Conservation (phyloP, 176 grass and related monocot species). For the Carex myosuroides region DNA sequence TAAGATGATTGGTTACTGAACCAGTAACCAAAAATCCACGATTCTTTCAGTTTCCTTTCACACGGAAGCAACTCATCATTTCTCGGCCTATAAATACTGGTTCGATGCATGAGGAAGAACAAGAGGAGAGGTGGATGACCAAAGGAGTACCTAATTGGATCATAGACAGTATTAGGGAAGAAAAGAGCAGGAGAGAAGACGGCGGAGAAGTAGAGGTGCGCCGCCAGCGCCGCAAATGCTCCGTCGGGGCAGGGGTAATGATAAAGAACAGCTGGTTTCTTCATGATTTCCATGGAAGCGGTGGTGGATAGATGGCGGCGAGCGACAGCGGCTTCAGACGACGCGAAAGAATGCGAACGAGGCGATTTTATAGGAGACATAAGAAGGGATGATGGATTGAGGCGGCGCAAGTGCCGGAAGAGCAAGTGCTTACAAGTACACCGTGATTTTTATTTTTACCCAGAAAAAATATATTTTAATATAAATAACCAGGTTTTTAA, state of each 20-base stretch:
- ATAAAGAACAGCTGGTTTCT: slow-evolving; percentile 76
- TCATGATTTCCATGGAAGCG: slow-evolving; percentile 21
- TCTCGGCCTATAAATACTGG: neutral
- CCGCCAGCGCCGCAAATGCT: slow-evolving; percentile 81
- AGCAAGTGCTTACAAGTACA: neutral
- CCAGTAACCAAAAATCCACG: neutral
- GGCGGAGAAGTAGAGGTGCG: slow-evolving; percentile 88
- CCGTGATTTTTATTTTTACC: too few species aligned
- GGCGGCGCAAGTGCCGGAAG: neutral
- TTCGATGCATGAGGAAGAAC: neutral
- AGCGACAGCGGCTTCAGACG: neutral
- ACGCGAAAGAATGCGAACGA: neutral
- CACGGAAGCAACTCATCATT: neutral
- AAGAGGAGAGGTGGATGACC: neutral
- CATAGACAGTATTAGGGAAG: slow-evolving; percentile 88
- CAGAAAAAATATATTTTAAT: too few species aligned
- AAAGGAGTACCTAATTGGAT: slow-evolving; percentile 61
- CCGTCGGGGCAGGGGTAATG: slow-evolving; percentile 95
- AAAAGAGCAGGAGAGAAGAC: slow-evolving; percentile 55
- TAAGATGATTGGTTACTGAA: neutral
- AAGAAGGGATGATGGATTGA: neutral
- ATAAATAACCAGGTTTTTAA: too few species aligned
- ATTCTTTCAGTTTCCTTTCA: neutral
- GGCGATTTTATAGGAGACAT: neutral
- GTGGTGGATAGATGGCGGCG: slow-evolving; percentile 13